These are phyloP conservation scores for Botrytis aclada DNA, from an alignment of 2,329 filamentous ascomycete species.

Conservation along the genomic window DNA sequence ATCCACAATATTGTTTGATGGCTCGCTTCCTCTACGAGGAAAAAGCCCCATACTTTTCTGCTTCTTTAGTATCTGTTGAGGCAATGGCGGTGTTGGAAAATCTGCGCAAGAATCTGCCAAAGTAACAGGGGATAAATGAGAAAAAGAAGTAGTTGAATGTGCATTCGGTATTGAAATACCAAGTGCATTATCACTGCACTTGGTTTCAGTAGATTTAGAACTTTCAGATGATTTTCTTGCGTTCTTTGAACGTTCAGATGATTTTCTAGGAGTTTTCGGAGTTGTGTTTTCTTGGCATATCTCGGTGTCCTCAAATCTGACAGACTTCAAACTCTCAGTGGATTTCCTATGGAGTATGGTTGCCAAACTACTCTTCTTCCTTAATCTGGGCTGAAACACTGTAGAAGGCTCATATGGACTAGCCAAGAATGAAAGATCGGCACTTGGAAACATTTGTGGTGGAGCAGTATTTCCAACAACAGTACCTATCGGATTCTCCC, in stretches of 20 bases:
- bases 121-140: no score
- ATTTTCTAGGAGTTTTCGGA: neutral
- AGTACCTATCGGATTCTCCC: neutral
- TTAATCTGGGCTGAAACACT: neutral
- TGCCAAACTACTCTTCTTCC: neutral
- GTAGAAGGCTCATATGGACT: constrained; percentile 6
- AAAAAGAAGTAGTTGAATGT: neutral
- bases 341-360: neutral
- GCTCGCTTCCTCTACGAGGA: neutral
- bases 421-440: constrained; percentile 12
- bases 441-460: neutral
- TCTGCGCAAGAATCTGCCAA: neutral
- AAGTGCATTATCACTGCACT: neutral
- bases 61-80: neutral
- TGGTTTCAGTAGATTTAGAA: neutral
- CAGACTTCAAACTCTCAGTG: constrained; percentile 8
- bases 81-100: neutral
- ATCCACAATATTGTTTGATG: neutral
- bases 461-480: neutral
- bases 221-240: neutral
- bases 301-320: neutral
- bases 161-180: constrained; percentile 1
- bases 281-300: neutral
- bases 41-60: neutral
- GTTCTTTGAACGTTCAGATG: neutral